Evolutionary conservation across 1,284 basidiomycete genomes (phyloP).

Genomic region (Ceratobasidium sp.): DNA sequence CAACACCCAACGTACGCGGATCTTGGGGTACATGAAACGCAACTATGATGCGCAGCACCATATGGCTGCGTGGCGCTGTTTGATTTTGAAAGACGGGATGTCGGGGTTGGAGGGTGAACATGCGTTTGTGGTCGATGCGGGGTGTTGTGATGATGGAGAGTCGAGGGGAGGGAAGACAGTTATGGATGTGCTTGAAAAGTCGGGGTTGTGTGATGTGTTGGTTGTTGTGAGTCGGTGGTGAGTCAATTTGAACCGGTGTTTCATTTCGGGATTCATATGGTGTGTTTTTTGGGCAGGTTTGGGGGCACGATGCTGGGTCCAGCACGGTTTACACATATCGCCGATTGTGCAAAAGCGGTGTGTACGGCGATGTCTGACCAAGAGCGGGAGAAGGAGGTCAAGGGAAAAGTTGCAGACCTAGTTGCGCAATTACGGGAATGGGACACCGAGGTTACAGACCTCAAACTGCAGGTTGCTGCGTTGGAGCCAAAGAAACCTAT

Average conservation of each 20-base stretch:
- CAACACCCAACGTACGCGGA: conserved; percentile 62
- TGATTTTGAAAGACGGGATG: conserved; percentile 71
- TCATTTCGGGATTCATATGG: not conserved
- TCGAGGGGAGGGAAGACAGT: conserved; percentile 71
- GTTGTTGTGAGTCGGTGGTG: conserved; percentile 81
- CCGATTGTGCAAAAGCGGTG: conserved; percentile 76
- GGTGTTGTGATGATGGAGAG: conserved; percentile 76
- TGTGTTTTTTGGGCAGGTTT: conserved; percentile 63
- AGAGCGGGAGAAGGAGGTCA: conserved; percentile 69
- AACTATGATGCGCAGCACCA: conserved; percentile 71
- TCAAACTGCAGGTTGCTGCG: conserved; percentile 64
- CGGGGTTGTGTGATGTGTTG: conserved; percentile 69
- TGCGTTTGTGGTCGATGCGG: conserved; percentile 72
- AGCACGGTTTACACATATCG: conserved; percentile 80
- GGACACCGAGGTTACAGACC: conserved; percentile 67
- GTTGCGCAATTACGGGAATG: conserved; percentile 67
- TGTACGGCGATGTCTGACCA: conserved; percentile 58
- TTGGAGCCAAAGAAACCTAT: conserved; percentile 32
- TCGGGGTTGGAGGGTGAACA: conserved; percentile 75
- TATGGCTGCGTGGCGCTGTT: conserved; percentile 78
- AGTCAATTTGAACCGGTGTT: conserved; percentile 49
- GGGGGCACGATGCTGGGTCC: conserved; percentile 78
- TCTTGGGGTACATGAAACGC: conserved; percentile 62
- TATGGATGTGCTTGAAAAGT: conserved; percentile 73
- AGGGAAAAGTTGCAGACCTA: conserved; percentile 62